Evolutionary conservation across 2,329 filamentous ascomycete genomes (phyloP), one percentile per base, ranked within the genome.

Genomic region (Tolypocladium cylindrosporum): DNA sequence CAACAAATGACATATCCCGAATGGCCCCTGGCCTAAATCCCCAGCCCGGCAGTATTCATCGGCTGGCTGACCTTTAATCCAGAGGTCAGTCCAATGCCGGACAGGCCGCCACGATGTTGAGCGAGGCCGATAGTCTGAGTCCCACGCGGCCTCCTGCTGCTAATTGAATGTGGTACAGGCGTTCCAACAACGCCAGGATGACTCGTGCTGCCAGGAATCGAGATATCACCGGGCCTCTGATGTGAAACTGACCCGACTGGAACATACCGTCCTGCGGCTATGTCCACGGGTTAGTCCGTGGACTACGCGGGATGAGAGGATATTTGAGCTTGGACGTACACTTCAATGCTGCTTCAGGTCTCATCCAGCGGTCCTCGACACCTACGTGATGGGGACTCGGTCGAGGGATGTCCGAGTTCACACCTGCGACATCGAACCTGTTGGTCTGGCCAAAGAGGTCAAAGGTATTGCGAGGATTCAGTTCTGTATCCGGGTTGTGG

Each of bases 41-140:
- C 58, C 13, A 65, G 41, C 11, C 61, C 61, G 43, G 63, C 58
- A n/a, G 51, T 24, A 24, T 61, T 62, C 21, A 56, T 57, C 8
- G 69, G 58, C 52, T 67, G 68, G 41, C 68, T 69, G 36, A 66
- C 63, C 54, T 66, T 71, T 10, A 71, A 59, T 19, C 68, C 69
- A 45, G 70, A 68, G 9, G 65, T 65, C 16, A 71, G 58, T 9
- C 70, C 69, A n/a, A 70, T 58, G 14, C 66, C 64, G 19, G 63
- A 27, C 19, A 69, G 56, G 13, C 60, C 61, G 21, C 59, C 55
- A 3, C 66, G 64, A 50, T 61, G 61, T 27, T 62, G 61, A 4
- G 58, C 56, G 54, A 70, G 65, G 11, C 57, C 56, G 31, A 63
- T 59, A 13, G 61, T 55, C 24, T 61, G 63, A 14, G 53, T 40